A percentile compares a stretch with the other conserved stretches of the same genome.
These are phyloP conservation scores for Euphorbia pulcherrima DNA, from an alignment of 345 rosid species.

Conservation along the genomic window DNA sequence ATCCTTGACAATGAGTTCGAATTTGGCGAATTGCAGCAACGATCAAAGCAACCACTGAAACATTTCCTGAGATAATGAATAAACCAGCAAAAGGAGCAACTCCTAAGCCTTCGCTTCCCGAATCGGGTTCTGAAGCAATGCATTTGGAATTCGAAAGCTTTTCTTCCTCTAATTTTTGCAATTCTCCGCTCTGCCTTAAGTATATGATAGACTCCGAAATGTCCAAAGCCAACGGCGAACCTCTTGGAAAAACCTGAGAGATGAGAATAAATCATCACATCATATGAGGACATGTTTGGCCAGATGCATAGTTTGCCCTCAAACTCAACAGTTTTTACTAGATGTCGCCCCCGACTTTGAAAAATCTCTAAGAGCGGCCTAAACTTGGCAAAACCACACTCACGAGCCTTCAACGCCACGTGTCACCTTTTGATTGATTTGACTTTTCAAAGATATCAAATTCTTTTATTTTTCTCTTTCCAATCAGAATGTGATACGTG, in stretches of 20 bases:
- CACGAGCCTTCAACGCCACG: too few relatives aligned
- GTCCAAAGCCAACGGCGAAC: not conserved
- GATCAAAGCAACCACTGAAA: slow-evolving; percentile 10
- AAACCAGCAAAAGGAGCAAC: slow-evolving; percentile 11
- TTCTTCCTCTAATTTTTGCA: slow-evolving; percentile 8
- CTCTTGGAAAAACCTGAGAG: slow-evolving; percentile 6
- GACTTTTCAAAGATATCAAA: too few relatives aligned
- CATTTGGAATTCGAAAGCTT: not conserved
- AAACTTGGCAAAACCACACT: too few relatives aligned
- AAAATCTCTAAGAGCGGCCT: too few relatives aligned
- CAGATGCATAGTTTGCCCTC: too few relatives aligned
- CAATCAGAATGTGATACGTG: too few relatives aligned
- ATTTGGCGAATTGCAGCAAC: not conserved
- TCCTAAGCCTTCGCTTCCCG: slow-evolving; percentile 9
- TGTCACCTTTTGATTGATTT: too few relatives aligned
- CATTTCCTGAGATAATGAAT: slow-evolving; percentile 13
- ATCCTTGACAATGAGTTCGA: slow-evolving; percentile 1
- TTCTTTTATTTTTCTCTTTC: too few relatives aligned
- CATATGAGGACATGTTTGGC: not conserved
- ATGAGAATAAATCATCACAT: not conserved
- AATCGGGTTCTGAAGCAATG: not conserved
- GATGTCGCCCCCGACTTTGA: too few relatives aligned
- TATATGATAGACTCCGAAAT: slow-evolving; percentile 3
- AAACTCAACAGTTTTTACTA: too few relatives aligned
- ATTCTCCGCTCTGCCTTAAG: not conserved